These are phyloP conservation scores for Phyllostachys edulis DNA, from an alignment of 176 grass and related monocot species.

Conservation along the genomic window DNA sequence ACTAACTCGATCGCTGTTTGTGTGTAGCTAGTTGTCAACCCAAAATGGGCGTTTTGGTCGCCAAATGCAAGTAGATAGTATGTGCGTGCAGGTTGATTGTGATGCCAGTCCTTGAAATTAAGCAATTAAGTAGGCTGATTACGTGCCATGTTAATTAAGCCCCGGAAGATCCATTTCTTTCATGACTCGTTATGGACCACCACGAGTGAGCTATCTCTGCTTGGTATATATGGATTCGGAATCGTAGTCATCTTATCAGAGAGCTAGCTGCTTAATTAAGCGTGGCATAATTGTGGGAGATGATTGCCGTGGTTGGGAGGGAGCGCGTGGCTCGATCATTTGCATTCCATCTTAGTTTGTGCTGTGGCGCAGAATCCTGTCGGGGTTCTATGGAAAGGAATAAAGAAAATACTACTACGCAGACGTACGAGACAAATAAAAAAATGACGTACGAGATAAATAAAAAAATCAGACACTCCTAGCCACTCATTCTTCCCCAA, in stretches of 20 bases:
- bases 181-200: background rate
- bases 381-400: slow-evolving; percentile 15
- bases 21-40: slow-evolving; percentile 3
- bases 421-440: too few relatives aligned
- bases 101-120: background rate
- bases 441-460: too few relatives aligned
- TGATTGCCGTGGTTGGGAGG: background rate
- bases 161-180: background rate
- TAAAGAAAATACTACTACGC: too few relatives aligned
- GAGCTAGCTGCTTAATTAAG: background rate
- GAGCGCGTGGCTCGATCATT: background rate
- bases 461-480: too few relatives aligned
- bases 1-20: background rate
- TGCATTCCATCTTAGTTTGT: background rate
- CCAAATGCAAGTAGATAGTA: background rate
- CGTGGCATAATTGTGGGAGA: background rate
- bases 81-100: background rate
- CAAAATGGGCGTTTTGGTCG: slow-evolving; percentile 4
- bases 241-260: background rate
- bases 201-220: background rate
- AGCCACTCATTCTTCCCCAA: too few relatives aligned
- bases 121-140: background rate
- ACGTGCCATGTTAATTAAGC: background rate
- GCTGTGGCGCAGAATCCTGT: background rate
- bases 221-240: background rate